Conservation (phyloP, 805 yeast species). For the Metschnikowia cerradonensis region DNA sequence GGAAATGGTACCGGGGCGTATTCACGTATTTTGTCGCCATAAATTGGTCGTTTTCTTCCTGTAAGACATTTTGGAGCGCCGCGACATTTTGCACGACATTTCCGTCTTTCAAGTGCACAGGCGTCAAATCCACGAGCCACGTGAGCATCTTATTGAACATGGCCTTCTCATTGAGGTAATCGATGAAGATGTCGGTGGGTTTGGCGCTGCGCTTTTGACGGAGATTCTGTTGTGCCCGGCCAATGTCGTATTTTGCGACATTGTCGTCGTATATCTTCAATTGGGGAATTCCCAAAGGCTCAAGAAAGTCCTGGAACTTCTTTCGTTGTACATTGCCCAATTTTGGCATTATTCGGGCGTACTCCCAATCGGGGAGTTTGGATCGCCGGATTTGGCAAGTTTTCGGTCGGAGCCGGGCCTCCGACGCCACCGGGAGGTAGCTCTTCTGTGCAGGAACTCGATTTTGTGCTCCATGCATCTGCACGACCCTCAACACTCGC, state of each 20-base stretch:
- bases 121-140: slow-evolving; percentile 29
- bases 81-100: slow-evolving; percentile 12
- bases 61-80: slow-evolving; percentile 11
- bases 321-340: slow-evolving; percentile 19
- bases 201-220: slow-evolving; percentile 16
- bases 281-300: slow-evolving; percentile 32
- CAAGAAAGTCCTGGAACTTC: slow-evolving; percentile 29
- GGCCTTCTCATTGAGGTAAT: slow-evolving; percentile 27
- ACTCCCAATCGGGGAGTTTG: neutral
- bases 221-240: slow-evolving; percentile 27
- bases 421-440: neutral
- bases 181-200: slow-evolving; percentile 19
- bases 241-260: slow-evolving; percentile 21
- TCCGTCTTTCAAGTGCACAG: slow-evolving; percentile 23
- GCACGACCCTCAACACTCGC: slow-evolving; percentile 31
- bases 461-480: slow-evolving; percentile 9
- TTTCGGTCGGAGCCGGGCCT: neutral
- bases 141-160: slow-evolving; percentile 32
- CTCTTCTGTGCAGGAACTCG: neutral
- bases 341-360: slow-evolving; percentile 13
- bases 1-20: slow-evolving; percentile 22
- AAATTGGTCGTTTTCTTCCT: slow-evolving; percentile 20
- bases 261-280: slow-evolving; percentile 29
- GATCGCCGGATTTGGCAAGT: slow-evolving; percentile 9
- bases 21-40: slow-evolving; percentile 5